Evolutionary conservation across 768 basidiomycete species (phyloP).

Genomic region (Fomitopsis pulvina): DNA sequence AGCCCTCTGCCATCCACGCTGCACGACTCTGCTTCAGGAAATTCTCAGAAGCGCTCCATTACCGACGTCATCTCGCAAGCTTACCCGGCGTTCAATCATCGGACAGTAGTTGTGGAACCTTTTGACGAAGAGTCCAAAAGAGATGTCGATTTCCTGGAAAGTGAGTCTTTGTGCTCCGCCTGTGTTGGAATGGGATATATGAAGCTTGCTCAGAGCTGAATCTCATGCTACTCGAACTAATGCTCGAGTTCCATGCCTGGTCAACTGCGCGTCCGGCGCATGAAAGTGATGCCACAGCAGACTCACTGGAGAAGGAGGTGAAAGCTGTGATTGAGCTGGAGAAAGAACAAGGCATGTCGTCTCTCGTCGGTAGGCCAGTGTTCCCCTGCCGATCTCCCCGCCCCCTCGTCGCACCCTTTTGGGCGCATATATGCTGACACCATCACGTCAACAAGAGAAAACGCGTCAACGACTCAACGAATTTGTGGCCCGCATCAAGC

Average conservation of each 20-base stretch:
- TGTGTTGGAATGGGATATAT: background rate
- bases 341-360: conserved; percentile 31
- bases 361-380: conserved; percentile 23
- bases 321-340: conserved; percentile 22
- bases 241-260: conserved; percentile 32
- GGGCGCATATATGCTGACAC: conserved; percentile 1
- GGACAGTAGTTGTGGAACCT: conserved; percentile 23
- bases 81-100: conserved; percentile 26
- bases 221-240: conserved; percentile 25
- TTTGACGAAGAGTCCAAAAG: conserved; percentile 29
- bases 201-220: conserved; percentile 23
- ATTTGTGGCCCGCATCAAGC: conserved; percentile 28
- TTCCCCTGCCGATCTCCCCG: conserved; percentile 1
- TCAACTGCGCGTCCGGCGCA: conserved; percentile 26
- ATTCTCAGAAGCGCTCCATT: conserved; percentile 4
- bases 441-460: conserved; percentile 19
- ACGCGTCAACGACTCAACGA: conserved; percentile 24
- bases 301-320: conserved; percentile 24
- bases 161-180: conserved; percentile 23
- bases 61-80: conserved; percentile 20
- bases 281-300: conserved; percentile 24
- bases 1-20: background rate
- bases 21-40: too few relatives aligned
- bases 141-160: conserved; percentile 28
- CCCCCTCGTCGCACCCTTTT: background rate